A percentile compares a stretch with the other conserved stretches of the same genome.
phyloP scores from a whole-genome alignment of 2,329 filamentous ascomycete genomes.

The Pestalotiopsis sp. region DNA sequence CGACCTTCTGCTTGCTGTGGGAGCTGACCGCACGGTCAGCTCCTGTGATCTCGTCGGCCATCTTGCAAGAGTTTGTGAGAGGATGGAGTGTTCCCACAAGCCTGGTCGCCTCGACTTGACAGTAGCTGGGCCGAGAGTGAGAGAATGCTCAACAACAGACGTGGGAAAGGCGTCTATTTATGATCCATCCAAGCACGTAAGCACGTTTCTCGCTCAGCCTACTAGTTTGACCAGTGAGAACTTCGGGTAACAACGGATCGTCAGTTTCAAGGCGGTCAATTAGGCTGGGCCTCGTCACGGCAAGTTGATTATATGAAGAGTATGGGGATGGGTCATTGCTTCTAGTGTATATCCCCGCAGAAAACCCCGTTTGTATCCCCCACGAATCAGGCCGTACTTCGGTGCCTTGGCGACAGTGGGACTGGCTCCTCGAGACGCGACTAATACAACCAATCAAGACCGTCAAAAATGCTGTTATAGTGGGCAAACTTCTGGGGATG shows the following conservation, averaged over 20 bases:
- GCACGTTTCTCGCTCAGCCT: background rate
- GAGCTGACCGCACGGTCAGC: conserved; percentile 15
- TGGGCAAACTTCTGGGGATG: conserved; percentile 2
- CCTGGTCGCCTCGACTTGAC: background rate
- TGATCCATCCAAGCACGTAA: background rate
- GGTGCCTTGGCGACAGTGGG: conserved; percentile 25
- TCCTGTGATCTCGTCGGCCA: conserved; percentile 27
- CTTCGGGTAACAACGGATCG: conserved; percentile 3
- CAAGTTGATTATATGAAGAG: background rate
- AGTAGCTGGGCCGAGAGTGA: background rate
- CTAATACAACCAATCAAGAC: background rate
- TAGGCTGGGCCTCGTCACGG: background rate
- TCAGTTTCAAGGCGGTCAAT: background rate
- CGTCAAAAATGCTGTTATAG: background rate
- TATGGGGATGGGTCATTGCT: conserved; percentile 1
- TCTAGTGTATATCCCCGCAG: conserved; percentile 1
- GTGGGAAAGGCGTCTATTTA: background rate
- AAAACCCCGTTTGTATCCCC: conserved; percentile 15
- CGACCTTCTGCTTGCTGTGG: conserved; percentile 21
- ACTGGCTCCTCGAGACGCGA: conserved; percentile 8
- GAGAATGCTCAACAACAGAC: background rate
- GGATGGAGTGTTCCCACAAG: background rate
- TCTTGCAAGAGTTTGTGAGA: conserved; percentile 14
- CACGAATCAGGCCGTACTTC: conserved; percentile 25
- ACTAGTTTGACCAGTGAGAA: background rate